Evolutionary conservation across 257 asterid genomes (phyloP), one percentile per base, ranked within the genome.

Genomic region (Lycium ferocissimum): DNA sequence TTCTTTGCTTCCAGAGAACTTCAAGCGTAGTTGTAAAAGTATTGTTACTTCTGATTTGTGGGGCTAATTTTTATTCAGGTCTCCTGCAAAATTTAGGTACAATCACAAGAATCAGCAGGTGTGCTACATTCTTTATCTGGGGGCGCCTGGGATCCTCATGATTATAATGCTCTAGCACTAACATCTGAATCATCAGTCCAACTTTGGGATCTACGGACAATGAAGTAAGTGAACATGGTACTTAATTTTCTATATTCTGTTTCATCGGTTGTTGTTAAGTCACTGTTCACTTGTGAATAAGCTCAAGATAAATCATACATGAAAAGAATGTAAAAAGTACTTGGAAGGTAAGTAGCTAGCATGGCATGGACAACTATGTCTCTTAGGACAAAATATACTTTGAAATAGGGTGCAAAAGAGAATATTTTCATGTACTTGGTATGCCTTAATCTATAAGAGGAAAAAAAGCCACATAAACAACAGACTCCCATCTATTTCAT

Each of bases 91-190:
- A 90, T 93, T 88, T 91, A 96, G 99, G 98, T 96, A 87, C 99
- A 91, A 87, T 89, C 98, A 73, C 93, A 92, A 90, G 95, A 91
- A 91, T 93, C 99, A 62, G 95, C 95, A 58, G 98, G 98, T 82
- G 86, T 92, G 92, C 95, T 89, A 83, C 96, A 93, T 80, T 85
- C 84, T 85, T 87, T 96, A 92, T 93, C 96, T 83, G 94, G 99
- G 33, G 98, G 99, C 84, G 97, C 98, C 65, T 96, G 99, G 99
- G 99, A 96, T 92, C 97, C 99, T 49, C 98, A 94, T 57, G 99
- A 96, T 83, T 90, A 85, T 87, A 94, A 93, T 89, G 70, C 88
- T 35, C 82, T 94, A 85, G 92, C 95, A 58, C 87, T 93, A 86
- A 93, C 99, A 80, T 86, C 94, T 85, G 98, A 93, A 85, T 93